A percentile compares a stretch with the other conserved stretches of the same genome.
Evolutionary conservation across 2,329 filamentous ascomycete species (phyloP).

Genomic region (Pezicula neosporulosa): DNA sequence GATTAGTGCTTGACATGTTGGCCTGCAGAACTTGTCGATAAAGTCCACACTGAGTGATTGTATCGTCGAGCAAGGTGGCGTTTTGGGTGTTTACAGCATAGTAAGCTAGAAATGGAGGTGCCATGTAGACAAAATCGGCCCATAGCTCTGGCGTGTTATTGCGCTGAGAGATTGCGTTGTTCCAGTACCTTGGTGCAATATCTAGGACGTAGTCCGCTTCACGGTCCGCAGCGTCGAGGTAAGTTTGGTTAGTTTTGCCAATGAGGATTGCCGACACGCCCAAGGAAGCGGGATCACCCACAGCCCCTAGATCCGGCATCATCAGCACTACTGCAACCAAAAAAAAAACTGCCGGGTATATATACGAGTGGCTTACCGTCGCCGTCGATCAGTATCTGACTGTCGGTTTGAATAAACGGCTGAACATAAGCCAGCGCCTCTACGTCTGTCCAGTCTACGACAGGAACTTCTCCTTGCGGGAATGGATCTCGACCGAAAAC

Average conservation of each 20-base stretch:
- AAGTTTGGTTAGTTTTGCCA: slow-evolving; percentile 30
- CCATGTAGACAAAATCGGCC: slow-evolving; percentile 47
- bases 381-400: slow-evolving; percentile 24
- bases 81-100: slow-evolving; percentile 37
- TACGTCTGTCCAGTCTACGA: slow-evolving; percentile 16
- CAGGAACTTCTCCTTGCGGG: slow-evolving; percentile 19
- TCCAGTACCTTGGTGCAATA: slow-evolving; percentile 35
- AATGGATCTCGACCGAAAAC: slow-evolving; percentile 35
- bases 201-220: slow-evolving; percentile 38
- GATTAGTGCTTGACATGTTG: slow-evolving; percentile 21
- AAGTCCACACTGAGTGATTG: slow-evolving; percentile 35
- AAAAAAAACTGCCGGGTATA: too few relatives aligned
- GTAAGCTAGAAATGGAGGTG: slow-evolving; percentile 42
- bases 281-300: slow-evolving; percentile 41
- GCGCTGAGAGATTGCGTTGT: slow-evolving; percentile 46
- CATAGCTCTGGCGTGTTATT: slow-evolving; percentile 39
- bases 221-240: slow-evolving; percentile 33
- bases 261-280: slow-evolving; percentile 41
- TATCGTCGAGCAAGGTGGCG: slow-evolving; percentile 29
- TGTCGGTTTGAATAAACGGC: slow-evolving; percentile 27
- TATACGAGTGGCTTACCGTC: too few relatives aligned
- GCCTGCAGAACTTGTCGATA: slow-evolving; percentile 37
- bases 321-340: too few relatives aligned
- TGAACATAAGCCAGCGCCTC: slow-evolving; percentile 31
- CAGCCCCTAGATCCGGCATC: slow-evolving; percentile 13